These are phyloP conservation scores for Parastagonospora nodorum DNA, from an alignment of 2,329 filamentous ascomycete genomes.

Conservation along the genomic window DNA sequence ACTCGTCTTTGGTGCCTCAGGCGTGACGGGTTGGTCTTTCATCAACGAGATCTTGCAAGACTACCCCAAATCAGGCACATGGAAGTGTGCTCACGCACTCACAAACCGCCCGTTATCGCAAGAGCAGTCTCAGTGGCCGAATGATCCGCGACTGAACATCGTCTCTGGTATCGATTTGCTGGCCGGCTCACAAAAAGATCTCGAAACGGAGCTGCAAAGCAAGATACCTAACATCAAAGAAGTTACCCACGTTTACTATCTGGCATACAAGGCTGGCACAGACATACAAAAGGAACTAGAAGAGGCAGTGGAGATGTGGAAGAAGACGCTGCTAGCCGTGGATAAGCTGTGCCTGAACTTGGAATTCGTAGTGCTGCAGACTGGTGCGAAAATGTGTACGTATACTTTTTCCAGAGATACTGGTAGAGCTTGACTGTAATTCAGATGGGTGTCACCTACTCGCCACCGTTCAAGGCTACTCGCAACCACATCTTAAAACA, in stretches of 20 bases:
- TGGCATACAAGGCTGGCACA: slow-evolving; percentile 51
- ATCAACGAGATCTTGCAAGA: slow-evolving; percentile 47
- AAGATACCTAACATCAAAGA: slow-evolving; percentile 43
- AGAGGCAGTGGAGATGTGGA: slow-evolving; percentile 50
- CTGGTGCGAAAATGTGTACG: slow-evolving; percentile 44
- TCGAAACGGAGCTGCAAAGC: slow-evolving; percentile 42
- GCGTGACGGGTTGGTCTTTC: slow-evolving; percentile 52
- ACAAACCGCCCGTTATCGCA: slow-evolving; percentile 47
- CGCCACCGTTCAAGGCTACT: slow-evolving; percentile 26
- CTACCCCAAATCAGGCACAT: slow-evolving; percentile 44
- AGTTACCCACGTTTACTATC: slow-evolving; percentile 53
- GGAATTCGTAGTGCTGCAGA: slow-evolving; percentile 37
- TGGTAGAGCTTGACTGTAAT: neutral
- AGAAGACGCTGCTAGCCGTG: slow-evolving; percentile 43
- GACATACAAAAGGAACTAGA: slow-evolving; percentile 47
- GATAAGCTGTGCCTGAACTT: slow-evolving; percentile 26
- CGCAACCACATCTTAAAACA: slow-evolving; percentile 7
- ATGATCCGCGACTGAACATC: slow-evolving; percentile 48
- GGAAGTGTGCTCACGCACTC: slow-evolving; percentile 48
- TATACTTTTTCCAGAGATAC: slow-evolving; percentile 2
- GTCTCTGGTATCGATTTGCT: slow-evolving; percentile 52
- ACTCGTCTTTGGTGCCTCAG: slow-evolving; percentile 50
- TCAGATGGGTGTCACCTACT: slow-evolving; percentile 50
- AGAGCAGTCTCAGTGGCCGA: slow-evolving; percentile 44
- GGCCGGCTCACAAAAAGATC: slow-evolving; percentile 44